Evolutionary conservation across 1,139 yeast species (phyloP).

Genomic region (Taiozyma onychis): DNA sequence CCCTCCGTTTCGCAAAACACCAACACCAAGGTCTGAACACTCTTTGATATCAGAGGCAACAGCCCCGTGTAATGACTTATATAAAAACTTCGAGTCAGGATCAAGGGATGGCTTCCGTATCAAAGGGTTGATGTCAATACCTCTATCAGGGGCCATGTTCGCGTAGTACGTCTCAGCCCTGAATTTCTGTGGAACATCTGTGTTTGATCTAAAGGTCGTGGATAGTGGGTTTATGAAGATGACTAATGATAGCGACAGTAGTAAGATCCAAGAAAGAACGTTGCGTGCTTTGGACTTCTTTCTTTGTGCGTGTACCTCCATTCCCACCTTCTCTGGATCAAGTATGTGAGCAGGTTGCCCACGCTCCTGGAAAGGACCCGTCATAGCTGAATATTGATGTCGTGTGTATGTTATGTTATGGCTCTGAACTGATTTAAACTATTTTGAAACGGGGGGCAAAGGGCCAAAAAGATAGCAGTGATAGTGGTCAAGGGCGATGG

Average conservation of each 20-base stretch:
- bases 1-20: constrained; percentile 19
- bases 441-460: neutral
- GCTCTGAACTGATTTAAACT: neutral
- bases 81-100: constrained; percentile 18
- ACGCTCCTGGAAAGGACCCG: neutral
- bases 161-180: neutral
- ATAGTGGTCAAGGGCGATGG: neutral
- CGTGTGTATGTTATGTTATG: neutral
- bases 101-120: constrained; percentile 17
- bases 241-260: neutral
- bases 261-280: neutral
- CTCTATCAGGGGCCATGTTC: constrained; percentile 12
- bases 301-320: neutral
- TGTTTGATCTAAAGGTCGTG: neutral
- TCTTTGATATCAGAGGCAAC: constrained; percentile 22
- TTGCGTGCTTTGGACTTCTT: neutral
- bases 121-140: constrained; percentile 21
- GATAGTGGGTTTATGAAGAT: neutral
- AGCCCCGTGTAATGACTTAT: constrained; percentile 17
- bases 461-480: neutral
- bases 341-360: neutral
- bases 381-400: neutral
- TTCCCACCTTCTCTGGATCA: neutral
- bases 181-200: neutral
- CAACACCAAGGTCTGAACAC: constrained; percentile 21